Percentiles rank a stretch among this genome's conserved stretches.
phyloP scores from a whole-genome alignment of 306 rosid species.

The Hippophae tibetana region DNA sequence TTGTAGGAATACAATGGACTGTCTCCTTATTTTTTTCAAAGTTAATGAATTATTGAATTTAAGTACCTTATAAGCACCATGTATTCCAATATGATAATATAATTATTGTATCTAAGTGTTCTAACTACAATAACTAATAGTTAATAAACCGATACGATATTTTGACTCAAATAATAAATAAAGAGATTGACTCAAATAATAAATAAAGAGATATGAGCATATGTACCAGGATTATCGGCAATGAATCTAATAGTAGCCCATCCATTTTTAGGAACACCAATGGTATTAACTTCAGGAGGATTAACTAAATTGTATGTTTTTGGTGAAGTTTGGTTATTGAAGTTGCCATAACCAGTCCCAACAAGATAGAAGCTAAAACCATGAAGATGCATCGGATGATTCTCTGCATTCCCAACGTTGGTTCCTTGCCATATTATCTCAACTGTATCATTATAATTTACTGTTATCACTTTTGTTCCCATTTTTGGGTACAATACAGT shows the following conservation, averaged over 20 bases:
- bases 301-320: conserved; percentile 19
- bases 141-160: too few species aligned
- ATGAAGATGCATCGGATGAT: conserved; percentile 32
- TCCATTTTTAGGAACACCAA: conserved; percentile 24
- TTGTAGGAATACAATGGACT: too few species aligned
- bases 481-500: conserved; percentile 6
- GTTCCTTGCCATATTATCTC: conserved; percentile 38
- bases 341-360: conserved; percentile 20
- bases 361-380: conserved; percentile 26
- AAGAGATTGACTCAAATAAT: too few species aligned
- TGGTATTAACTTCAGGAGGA: conserved; percentile 22
- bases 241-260: conserved; percentile 28
- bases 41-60: too few species aligned
- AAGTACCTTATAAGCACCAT: too few species aligned
- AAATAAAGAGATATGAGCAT: too few species aligned
- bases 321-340: background rate
- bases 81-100: too few species aligned
- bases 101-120: background rate
- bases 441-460: conserved; percentile 19
- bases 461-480: conserved; percentile 20
- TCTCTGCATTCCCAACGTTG: conserved; percentile 12
- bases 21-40: too few species aligned
- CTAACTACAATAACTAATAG: too few species aligned
- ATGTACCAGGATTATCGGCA: conserved; percentile 26
- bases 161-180: too few species aligned